Percentiles rank a stretch among this genome's conserved stretches.
These are phyloP conservation scores for Kwoniella bestiolae DNA, from an alignment of 768 basidiomycete genomes.

Conservation along the genomic window DNA sequence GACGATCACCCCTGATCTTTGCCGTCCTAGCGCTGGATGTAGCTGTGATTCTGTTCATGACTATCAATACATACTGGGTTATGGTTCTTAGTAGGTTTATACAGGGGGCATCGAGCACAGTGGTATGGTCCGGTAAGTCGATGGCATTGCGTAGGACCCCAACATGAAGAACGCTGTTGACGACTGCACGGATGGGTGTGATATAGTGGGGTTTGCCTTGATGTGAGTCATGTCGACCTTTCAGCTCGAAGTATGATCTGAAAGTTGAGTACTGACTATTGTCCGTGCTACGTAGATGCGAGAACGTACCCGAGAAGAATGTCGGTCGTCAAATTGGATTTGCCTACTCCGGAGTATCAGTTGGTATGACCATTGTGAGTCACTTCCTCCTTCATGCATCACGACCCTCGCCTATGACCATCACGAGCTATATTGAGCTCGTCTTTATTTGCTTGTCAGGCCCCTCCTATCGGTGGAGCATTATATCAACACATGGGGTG, in stretches of 20 bases:
- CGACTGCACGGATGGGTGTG: not conserved
- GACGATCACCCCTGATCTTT: conserved; percentile 37
- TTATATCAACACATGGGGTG: conserved; percentile 48
- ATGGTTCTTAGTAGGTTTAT: conserved; percentile 45
- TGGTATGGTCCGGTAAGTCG: conserved; percentile 39
- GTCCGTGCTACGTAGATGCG: conserved; percentile 28
- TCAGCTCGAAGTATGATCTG: not conserved
- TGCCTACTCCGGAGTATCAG: conserved; percentile 45
- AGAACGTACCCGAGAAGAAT: conserved; percentile 43
- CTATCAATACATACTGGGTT: conserved; percentile 42
- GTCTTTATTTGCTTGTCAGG: conserved; percentile 13
- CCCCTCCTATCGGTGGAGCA: conserved; percentile 47
- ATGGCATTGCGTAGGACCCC: not conserved
- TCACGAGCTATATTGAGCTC: not conserved
- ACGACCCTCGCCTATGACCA: not conserved
- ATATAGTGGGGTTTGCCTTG: conserved; percentile 26
- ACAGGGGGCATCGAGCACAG: conserved; percentile 38
- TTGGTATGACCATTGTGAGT: conserved; percentile 44
- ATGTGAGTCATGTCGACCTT: conserved; percentile 17
- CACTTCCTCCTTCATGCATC: not conserved
- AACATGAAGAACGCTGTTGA: too few species aligned
- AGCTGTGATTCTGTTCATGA: conserved; percentile 42
- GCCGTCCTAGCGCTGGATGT: conserved; percentile 38
- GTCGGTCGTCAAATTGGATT: conserved; percentile 51
- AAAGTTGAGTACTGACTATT: conserved; percentile 5